Conservation (phyloP, 2,329 filamentous ascomycete species). For the Fusarium sacchari region DNA sequence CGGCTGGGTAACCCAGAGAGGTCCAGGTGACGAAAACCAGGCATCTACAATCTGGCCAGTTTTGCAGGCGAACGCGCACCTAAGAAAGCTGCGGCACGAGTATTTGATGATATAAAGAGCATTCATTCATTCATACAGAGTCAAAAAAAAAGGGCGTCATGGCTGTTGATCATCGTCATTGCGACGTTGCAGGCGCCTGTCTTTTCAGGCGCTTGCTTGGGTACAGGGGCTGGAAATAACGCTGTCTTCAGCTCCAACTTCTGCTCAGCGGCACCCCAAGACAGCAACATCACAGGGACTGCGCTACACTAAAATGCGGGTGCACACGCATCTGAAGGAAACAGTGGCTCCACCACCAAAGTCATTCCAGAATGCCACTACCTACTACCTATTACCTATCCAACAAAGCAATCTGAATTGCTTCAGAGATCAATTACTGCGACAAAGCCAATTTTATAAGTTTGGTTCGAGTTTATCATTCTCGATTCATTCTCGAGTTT, state of each 20-base stretch:
- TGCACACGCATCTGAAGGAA: slow-evolving; percentile 34
- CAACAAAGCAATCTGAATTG: slow-evolving; percentile 31
- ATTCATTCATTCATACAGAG: slow-evolving; percentile 17
- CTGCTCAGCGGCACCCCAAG: slow-evolving; percentile 23
- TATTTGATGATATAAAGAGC: slow-evolving; percentile 41
- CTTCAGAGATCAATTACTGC: slow-evolving; percentile 12
- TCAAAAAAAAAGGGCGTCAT: slow-evolving; percentile 29
- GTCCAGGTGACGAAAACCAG: slow-evolving; percentile 36
- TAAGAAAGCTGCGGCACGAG: slow-evolving; percentile 39
- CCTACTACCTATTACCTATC: slow-evolving; percentile 16
- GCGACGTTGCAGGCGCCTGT: slow-evolving; percentile 29
- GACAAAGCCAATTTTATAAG: slow-evolving; percentile 38
- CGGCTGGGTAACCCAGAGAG: slow-evolving; percentile 33
- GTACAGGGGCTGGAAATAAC: slow-evolving; percentile 40
- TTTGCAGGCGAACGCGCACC: slow-evolving; percentile 34
- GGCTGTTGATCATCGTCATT: slow-evolving; percentile 34
- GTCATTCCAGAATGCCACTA: slow-evolving; percentile 30
- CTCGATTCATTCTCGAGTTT: slow-evolving; percentile 6
- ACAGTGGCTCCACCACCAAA: slow-evolving; percentile 39
- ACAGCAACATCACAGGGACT: slow-evolving; percentile 39
- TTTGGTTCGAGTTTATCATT: slow-evolving; percentile 17
- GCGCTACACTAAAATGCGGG: slow-evolving; percentile 36
- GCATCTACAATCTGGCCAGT: slow-evolving; percentile 37
- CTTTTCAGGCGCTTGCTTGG: slow-evolving; percentile 22
- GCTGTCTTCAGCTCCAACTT: slow-evolving; percentile 7